Base-by-base conservation (phyloP, 2,329 filamentous ascomycete genomes). In the Calonectria leucothoes region DNA sequence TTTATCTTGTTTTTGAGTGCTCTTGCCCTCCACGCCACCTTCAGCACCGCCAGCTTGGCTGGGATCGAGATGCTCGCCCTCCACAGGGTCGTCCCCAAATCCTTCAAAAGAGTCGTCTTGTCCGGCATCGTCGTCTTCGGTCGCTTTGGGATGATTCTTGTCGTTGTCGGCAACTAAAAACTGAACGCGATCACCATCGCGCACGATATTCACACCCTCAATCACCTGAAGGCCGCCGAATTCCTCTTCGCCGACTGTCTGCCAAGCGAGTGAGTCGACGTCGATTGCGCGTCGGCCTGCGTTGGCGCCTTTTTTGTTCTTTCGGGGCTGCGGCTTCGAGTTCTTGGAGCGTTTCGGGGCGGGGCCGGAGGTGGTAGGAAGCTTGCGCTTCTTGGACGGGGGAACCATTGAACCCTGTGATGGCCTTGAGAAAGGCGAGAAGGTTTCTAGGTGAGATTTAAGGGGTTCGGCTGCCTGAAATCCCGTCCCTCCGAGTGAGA, bases 171-270 rank as follows among this genome's bases (percentile, higher is more conserved):
- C 77, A 45, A 86, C 82, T 78, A 93, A 85, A 83, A 93, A 93
- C 79, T 89, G 87, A 33, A 93, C 84, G 7, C 86, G 88, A 66
- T 88, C 85, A 10, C 91, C 92, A 35, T 93, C 88, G 74, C 89
- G 91, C 51, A 98, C 87, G n/a, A 99, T 89, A 35, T 98, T 94
- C 1, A 99, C 94, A 66, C 94, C 95, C 20, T 98, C 94, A 59
- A 98, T 93, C 80, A 98, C 96, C 81, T 99, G 95, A 2, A 99
- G 86, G 0, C 94, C 95, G 79, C 93, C 97, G 83, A 99, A 98
- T 0, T 97, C 97, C 76, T 97, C 97, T 76, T 97, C 95, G n/a
- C 94, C 94, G 85, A 98, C 95, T 57, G 96, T 92, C 78, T 89
- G 87, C 91, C 91, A 93, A 82, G 85, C 83, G 52, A 93, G 84